phyloP scores from a whole-genome alignment of 2,329 filamentous ascomycete genomes.

The Diaporthe aspalathi region DNA sequence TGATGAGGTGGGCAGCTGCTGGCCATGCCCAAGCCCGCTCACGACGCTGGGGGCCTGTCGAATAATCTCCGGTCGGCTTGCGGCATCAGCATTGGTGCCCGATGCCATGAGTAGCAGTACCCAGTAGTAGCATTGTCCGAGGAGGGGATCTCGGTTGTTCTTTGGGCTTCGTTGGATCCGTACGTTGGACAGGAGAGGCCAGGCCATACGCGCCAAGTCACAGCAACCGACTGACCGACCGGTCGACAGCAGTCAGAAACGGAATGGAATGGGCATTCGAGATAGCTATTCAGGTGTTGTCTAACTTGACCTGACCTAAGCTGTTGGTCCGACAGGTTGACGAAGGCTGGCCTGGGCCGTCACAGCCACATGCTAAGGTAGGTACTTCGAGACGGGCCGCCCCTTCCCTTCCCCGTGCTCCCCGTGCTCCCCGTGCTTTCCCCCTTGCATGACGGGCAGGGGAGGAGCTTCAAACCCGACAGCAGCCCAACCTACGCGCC shows the following conservation, averaged over 20 bases:
- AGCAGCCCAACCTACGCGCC: background rate
- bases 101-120: background rate
- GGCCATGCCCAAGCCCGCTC: background rate
- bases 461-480: slow-evolving; percentile 8
- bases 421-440: no score
- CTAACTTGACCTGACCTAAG: background rate
- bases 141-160: slow-evolving; percentile 6
- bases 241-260: background rate
- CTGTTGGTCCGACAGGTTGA: background rate
- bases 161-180: slow-evolving; percentile 13
- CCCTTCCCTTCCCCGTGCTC: background rate
- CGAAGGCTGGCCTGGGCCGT: background rate
- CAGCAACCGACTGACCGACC: background rate
- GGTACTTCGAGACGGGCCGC: slow-evolving; percentile 10
- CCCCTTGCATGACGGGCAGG: slow-evolving; percentile 22
- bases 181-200: background rate
- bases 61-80: background rate
- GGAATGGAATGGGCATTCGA: no score
- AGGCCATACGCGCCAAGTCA: background rate
- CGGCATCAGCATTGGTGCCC: slow-evolving; percentile 14
- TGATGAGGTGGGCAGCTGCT: background rate
- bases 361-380: slow-evolving; percentile 8
- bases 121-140: background rate
- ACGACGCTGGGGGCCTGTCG: background rate
- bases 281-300: background rate